Evolutionary conservation across 208 protist species (phyloP), one percentile per base, ranked within the genome.

Genomic region (Acanthamoeba lugdunensis): DNA sequence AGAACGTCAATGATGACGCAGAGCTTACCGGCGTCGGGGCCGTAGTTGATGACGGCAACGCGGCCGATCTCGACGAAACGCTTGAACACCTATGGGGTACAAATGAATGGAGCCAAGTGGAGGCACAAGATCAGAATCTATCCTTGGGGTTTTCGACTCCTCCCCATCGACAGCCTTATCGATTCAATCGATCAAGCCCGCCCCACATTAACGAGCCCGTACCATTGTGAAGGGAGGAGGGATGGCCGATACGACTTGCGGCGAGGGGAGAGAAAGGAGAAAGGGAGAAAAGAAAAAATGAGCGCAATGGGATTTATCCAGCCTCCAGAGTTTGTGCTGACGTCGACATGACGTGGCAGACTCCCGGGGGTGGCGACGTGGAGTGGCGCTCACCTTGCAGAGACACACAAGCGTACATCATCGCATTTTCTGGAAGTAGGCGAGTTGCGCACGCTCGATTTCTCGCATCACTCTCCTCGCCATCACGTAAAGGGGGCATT

Each of bases 21-120:
- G 54, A 96, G 37, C 67, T 94, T 95, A n/a, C 89, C 88, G 23
- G 13, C 41, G n/a, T 94, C 69, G 30, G 50, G 30, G 79, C 96
- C 95, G 54, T 95, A 93, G 93, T 94, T 95, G 65, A 96, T 87
- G 1, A 96, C 54, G 87, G 63, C 94, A 58, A 96, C 69, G 30
- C 96, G 96, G 54, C 96, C 96, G 69, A 96, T 81, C 84, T 96
- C 92, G 45, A 96, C 95, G 84, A 96, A 96, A 45, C 88, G 52
- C 41, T 93, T 28, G 65, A 82, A 82, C 67, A 93, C 88, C 88
- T 82, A 21, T 13, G 2, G 18, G 25, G 56, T 14, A 61, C 11
- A 61, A 61, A 23, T 14, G 21, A 61, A 23, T 61, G 56, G 9
- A 28, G 2, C 61, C 4, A 28, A 67, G 25, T n/a, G 61, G 23